Evolutionary conservation across 495 filamentous ascomycete species (phyloP), one percentile per base, ranked within the genome.

Genomic region (Xylaria cubensis): DNA sequence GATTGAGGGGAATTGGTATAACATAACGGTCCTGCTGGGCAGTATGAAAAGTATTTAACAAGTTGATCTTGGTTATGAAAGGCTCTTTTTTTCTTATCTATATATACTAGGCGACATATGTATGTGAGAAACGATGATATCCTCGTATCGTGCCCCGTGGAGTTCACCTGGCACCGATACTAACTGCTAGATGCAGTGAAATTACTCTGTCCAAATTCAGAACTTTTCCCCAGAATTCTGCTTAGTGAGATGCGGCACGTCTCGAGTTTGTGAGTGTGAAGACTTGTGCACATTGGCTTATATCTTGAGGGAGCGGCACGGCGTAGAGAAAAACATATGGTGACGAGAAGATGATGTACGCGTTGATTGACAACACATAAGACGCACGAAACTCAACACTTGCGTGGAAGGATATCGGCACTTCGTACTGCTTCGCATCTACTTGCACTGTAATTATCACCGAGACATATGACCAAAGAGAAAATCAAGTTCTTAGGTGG

Each of bases 21-120:
- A 59, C 41, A 34, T 41, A 34, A 69, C 39, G 21, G 67, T 36
- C 67, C 67, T 69, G 67, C 67, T 61, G 67, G 41, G 67, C 67
- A 69, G 67, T 48, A 24, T 61, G 50, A 61, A 51, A 69, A 46
- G 53, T 21, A 59, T 46, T 48, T n/a, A 48, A 34, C 67, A 69
- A 69, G 67, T 69, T 69, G 67, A 69, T 59, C 67, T 69, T 69
- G 66, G 9, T 36, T 8, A 69, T 21, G 21, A 48, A 34, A 17
- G 51, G 41, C 26, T 39, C 4, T 46, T 46, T 19, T 19, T 48
- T 26, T 53, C 39, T 21, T 42, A 13, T 66, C 44, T 46, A 29
- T 65, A 48, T 50, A 48, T 36, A 34, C 39, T 34, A 50, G 26
- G 63, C 10, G 63, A 34, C 12, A 50, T n/a, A 50, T 10, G 8